These are phyloP conservation scores for Filobasidium uniguttulatum DNA, from an alignment of 1,284 basidiomycete species.

Conservation along the genomic window DNA sequence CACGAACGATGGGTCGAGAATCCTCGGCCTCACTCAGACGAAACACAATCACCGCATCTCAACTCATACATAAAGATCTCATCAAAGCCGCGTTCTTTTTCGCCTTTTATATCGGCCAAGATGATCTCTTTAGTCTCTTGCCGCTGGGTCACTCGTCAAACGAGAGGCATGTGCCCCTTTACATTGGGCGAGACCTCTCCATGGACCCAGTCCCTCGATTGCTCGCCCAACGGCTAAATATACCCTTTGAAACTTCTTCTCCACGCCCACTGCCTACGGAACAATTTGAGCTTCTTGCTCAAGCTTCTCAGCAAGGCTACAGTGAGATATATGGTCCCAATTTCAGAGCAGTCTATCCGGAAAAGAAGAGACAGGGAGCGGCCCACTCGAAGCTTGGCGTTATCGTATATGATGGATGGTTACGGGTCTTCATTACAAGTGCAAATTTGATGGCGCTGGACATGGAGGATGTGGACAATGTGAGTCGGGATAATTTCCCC, in stretches of 20 bases:
- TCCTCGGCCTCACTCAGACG: neutral
- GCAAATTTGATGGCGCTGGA: constrained; percentile 13
- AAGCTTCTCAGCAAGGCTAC: neutral
- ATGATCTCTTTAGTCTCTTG: constrained; percentile 9
- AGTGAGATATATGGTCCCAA: constrained; percentile 1
- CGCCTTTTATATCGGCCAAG: neutral
- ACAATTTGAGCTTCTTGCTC: neutral
- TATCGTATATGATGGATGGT: constrained; percentile 7
- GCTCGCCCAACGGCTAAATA: neutral
- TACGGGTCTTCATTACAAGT: constrained; percentile 14
- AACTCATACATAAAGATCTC: neutral
- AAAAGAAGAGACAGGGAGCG: constrained; percentile 4
- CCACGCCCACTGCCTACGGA: neutral
- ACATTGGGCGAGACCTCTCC: constrained; percentile 12
- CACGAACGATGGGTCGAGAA: neutral
- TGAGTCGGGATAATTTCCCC: neutral
- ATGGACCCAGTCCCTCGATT: constrained; percentile 8
- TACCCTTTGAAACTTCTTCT: constrained; percentile 1
- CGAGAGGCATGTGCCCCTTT: neutral
- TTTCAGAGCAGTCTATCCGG: constrained; percentile 7
- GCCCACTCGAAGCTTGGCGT: constrained; percentile 13
- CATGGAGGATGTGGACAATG: constrained; percentile 10
- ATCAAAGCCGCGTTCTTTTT: neutral
- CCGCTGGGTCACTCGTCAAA: constrained; percentile 1
- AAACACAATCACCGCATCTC: neutral